Percentiles rank a stretch among this genome's conserved stretches.
phyloP scores from a whole-genome alignment of 495 filamentous ascomycete genomes.

The Jackrogersella minutella region DNA sequence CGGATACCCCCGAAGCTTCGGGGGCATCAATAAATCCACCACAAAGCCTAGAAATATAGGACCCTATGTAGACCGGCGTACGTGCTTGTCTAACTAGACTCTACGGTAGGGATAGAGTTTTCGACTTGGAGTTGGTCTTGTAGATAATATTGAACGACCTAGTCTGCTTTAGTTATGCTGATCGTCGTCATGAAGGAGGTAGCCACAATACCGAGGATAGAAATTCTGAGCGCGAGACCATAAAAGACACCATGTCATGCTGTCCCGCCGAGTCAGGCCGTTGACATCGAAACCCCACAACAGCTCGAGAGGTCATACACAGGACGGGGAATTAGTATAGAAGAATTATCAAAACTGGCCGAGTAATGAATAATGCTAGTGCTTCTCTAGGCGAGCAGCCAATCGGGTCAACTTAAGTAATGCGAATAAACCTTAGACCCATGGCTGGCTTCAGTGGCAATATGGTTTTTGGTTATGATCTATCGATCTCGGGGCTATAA shows the following conservation, averaged over 20 bases:
- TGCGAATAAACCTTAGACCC: neutral
- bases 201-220: constrained; percentile 5
- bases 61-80: neutral
- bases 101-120: constrained; percentile 1
- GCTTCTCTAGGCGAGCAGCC: neutral
- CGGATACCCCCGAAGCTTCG: neutral
- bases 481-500: neutral
- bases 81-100: neutral
- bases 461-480: neutral
- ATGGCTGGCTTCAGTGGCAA: constrained; percentile 4
- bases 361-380: constrained; percentile 34
- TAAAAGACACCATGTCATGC: neutral
- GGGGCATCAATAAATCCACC: neutral
- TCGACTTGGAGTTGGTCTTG: constrained; percentile 9
- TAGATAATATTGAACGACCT: constrained; percentile 2
- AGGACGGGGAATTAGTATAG: neutral
- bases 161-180: neutral
- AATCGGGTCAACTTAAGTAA: constrained; percentile 15
- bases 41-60: neutral
- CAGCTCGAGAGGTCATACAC: constrained; percentile 1
- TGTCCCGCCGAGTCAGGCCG: constrained; percentile 15
- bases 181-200: neutral
- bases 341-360: constrained; percentile 5
- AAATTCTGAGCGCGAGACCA: constrained; percentile 2
- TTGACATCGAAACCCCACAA: neutral